Evolutionary conservation across 129 eudicot species (phyloP).

Genomic region (Lonicera japonica): DNA sequence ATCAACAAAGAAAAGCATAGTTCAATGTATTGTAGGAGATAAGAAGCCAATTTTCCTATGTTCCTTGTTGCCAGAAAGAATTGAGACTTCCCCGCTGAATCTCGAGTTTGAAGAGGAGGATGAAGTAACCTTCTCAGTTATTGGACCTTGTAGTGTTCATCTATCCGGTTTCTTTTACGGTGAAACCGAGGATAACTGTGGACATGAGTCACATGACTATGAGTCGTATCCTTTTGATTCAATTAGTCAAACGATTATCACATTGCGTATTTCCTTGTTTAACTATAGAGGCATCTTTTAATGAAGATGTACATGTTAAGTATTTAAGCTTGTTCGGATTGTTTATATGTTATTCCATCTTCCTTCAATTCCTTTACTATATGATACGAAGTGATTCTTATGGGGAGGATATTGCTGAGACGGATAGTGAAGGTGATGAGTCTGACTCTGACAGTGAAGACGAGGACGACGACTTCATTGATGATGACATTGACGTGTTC

Average conservation of each 20-base stretch:
- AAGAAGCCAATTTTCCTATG: constrained; percentile 65
- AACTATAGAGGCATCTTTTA: too few species aligned
- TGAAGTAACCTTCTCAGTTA: constrained; percentile 69
- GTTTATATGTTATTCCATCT: background rate
- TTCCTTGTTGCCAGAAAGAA: constrained; percentile 65
- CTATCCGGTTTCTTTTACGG: constrained; percentile 83
- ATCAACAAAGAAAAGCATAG: constrained; percentile 57
- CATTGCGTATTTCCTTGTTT: background rate
- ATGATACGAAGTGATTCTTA: constrained; percentile 42
- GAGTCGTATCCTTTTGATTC: constrained; percentile 62
- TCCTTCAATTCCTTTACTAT: constrained; percentile 35
- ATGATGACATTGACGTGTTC: constrained; percentile 36
- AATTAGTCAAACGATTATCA: background rate
- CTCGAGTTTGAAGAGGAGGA: constrained; percentile 86
- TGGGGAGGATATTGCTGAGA: constrained; percentile 34
- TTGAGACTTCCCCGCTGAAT: constrained; percentile 70
- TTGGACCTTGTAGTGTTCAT: constrained; percentile 78
- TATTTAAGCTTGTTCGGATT: too few species aligned
- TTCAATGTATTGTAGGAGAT: constrained; percentile 79
- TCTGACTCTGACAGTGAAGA: constrained; percentile 30
- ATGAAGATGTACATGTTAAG: too few species aligned
- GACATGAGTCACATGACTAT: constrained; percentile 25
- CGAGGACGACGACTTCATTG: constrained; percentile 39
- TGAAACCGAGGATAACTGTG: constrained; percentile 34
- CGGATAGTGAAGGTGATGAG: constrained; percentile 32